phyloP scores from a whole-genome alignment of 2,329 filamentous ascomycete genomes.

The Ophiostoma himal-ulmi region DNA sequence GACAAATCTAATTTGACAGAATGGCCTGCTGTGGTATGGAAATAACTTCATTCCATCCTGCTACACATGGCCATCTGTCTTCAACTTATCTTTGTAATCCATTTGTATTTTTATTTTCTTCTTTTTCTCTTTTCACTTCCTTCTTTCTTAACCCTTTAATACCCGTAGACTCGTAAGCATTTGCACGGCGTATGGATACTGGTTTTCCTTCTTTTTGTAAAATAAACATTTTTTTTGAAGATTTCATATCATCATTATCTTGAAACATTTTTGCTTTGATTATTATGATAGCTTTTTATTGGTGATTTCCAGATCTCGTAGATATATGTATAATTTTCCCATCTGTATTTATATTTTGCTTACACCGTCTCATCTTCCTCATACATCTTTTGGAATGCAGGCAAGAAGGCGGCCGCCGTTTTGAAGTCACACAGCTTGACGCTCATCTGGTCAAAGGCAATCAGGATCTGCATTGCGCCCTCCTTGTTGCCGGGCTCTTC shows the following conservation, averaged over 20 bases:
- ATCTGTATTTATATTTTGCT: neutral
- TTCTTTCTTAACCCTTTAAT: neutral
- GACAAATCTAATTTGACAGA: neutral
- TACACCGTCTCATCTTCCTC: constrained; percentile 20
- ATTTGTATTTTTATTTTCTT: neutral
- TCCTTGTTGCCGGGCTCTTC: constrained; percentile 31
- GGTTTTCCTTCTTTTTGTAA: neutral
- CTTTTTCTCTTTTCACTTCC: neutral
- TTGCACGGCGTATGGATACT: neutral
- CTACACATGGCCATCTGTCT: neutral
- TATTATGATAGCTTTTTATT: neutral
- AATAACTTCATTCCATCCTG: neutral
- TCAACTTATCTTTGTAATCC: neutral
- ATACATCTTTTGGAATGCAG: constrained; percentile 29
- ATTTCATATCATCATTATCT: neutral
- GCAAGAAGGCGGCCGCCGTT: constrained; percentile 43
- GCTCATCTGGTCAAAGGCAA: constrained; percentile 75
- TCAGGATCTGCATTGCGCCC: constrained; percentile 57
- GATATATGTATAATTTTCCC: neutral
- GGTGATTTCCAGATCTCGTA: neutral
- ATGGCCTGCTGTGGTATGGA: neutral
- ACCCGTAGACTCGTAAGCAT: constrained; percentile 6
- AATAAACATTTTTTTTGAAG: neutral
- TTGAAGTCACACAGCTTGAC: constrained; percentile 65
- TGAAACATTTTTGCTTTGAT: neutral